Evolutionary conservation across 2,329 filamentous ascomycete species (phyloP).

Genomic region (Epichloe brachyelytri): DNA sequence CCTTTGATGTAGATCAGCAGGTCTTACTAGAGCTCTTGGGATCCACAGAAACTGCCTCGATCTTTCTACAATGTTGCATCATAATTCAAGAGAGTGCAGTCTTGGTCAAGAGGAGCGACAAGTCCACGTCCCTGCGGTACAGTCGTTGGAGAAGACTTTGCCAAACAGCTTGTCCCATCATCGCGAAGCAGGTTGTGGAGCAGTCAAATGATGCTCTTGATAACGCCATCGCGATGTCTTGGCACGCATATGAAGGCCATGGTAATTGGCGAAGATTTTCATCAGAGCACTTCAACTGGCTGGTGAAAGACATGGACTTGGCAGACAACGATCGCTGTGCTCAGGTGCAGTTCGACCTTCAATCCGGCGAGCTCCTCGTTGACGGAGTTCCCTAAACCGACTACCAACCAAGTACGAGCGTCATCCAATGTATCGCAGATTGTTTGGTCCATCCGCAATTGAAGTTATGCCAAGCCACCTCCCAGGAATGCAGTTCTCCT

Average conservation of each 20-base stretch:
- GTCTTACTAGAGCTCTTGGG: background rate
- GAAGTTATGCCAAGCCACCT: slow-evolving; percentile 10
- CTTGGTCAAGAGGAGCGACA: background rate
- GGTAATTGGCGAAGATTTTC: background rate
- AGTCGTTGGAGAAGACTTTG: background rate
- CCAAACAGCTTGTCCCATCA: background rate
- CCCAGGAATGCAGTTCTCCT: slow-evolving; percentile 26
- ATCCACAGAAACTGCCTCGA: background rate
- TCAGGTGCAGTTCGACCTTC: slow-evolving; percentile 33
- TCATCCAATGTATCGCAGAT: slow-evolving; percentile 14
- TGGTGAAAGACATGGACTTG: background rate
- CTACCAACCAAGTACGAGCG: slow-evolving; percentile 31
- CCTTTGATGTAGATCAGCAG: background rate
- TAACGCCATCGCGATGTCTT: background rate
- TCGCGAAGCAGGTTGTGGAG: background rate
- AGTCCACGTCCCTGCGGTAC: background rate
- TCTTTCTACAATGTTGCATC: background rate
- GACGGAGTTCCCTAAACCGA: slow-evolving; percentile 33
- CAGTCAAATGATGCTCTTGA: background rate
- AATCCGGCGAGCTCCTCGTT: slow-evolving; percentile 38
- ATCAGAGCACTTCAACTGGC: background rate
- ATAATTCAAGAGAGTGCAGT: background rate
- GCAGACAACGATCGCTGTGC: background rate
- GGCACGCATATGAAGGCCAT: background rate
- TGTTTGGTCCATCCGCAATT: slow-evolving; percentile 8